Evolutionary conservation across 345 rosid genomes (phyloP), one percentile per base, ranked within the genome.

Genomic region (Boechera divaricarpa): DNA sequence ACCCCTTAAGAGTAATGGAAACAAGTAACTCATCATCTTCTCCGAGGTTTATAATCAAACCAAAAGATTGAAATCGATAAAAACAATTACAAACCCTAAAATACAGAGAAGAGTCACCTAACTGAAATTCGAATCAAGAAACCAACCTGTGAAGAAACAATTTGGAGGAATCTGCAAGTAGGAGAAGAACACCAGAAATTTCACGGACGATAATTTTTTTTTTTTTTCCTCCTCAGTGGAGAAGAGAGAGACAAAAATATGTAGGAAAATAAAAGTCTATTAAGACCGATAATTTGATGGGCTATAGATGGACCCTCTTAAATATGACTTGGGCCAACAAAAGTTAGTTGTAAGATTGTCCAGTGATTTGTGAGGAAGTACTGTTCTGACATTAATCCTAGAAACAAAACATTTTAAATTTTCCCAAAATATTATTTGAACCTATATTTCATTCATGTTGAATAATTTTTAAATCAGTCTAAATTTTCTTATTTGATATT

Each of bases 61-160:
- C 56, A 64, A 38, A 59, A 31, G n/a, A 69, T 35, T 28, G 47
- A 52, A 75, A 68, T 41, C 63, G 69, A 67, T 8, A 21, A 10
- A 16, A 54, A n/a, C 33, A 54, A 54, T 7, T 42, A n/a, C 24
- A 54, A 65, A 56, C 72, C 68, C 68, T 65, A 56, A 0, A 56
- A 26, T 36, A 45, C 7, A 61, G 24, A 64, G 48, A 29, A 58
- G 9, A n/a, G 8, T 0, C 3, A 11, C 0, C 13, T 0, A 0
- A 62, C 1, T 51, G 57, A 45, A 53, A 53, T 32, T 21, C 26
- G 36, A 10, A 29, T 39, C 2, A 5, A 33, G 8, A 29, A 55
- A 55, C 80, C 2, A 55, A 77, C 60, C 80, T 54, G 66, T 35
- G 53, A 45, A 63, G 28, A 48, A 18, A 45, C 35, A 1, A 76